Conservation (phyloP, 129 eudicot species). For the Flaveria ramosissima region DNA sequence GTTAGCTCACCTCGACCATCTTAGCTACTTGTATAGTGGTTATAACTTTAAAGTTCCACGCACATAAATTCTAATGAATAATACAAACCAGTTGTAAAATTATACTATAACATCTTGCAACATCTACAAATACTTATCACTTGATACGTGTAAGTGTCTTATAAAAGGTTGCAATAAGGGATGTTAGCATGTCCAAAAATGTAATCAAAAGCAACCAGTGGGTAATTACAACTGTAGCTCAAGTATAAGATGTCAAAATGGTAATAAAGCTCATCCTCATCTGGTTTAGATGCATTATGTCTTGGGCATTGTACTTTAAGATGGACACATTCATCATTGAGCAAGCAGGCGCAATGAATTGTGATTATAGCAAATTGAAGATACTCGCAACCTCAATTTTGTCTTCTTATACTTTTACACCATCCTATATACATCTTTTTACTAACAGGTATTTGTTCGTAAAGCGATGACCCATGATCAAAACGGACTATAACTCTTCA, state of each 20-base stretch:
- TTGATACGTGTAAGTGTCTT: conserved; percentile 45
- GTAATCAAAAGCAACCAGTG: conserved; percentile 28
- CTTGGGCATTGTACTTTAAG: conserved; percentile 83
- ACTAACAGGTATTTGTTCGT: conserved; percentile 58
- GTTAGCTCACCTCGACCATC: neutral
- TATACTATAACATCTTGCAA: neutral
- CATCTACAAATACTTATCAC: neutral
- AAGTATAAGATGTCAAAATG: conserved; percentile 85
- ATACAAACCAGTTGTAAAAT: neutral
- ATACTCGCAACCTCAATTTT: conserved; percentile 71
- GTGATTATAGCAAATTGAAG: conserved; percentile 45
- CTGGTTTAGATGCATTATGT: conserved; percentile 74
- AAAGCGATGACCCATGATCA: conserved; percentile 34
- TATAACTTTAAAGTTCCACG: too few relatives aligned
- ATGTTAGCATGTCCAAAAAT: neutral
- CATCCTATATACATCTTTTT: conserved; percentile 69
- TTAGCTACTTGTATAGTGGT: neutral
- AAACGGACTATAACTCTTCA: conserved; percentile 67
- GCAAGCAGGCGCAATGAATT: conserved; percentile 77
- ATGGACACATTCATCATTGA: conserved; percentile 82
- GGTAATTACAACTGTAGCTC: conserved; percentile 43
- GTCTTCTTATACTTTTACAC: conserved; percentile 65
- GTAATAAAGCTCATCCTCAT: conserved; percentile 75
- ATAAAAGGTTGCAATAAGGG: conserved; percentile 65
- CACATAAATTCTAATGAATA: neutral